Evolutionary conservation across 176 grass and related monocot genomes (phyloP).

Genomic region (Carex myosuroides): DNA sequence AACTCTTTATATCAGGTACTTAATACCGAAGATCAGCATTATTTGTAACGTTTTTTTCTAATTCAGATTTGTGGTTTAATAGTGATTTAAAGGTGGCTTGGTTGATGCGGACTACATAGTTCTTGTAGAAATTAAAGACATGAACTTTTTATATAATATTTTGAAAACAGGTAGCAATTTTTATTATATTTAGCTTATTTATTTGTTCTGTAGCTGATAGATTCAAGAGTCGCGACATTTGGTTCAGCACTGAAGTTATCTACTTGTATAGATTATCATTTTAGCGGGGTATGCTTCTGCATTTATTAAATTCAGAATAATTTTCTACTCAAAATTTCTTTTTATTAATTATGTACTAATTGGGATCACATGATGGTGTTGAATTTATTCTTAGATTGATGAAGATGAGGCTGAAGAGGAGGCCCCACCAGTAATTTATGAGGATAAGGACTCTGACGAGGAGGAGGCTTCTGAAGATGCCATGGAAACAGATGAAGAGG

Average conservation of each 20-base stretch:
- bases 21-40: neutral
- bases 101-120: neutral
- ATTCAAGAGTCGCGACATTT: conserved; percentile 78
- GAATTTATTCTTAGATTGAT: conserved; percentile 37
- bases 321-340: neutral
- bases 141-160: neutral
- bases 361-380: conserved; percentile 5
- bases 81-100: neutral
- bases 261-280: conserved; percentile 63
- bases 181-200: conserved; percentile 7
- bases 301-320: neutral
- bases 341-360: neutral
- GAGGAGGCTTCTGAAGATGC: conserved; percentile 60
- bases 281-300: conserved; percentile 41
- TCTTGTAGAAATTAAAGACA: neutral
- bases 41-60: neutral
- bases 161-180: neutral
- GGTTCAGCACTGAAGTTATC: conserved; percentile 64
- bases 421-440: conserved; percentile 43
- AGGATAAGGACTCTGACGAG: conserved; percentile 74
- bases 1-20: conserved; percentile 85
- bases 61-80: neutral
- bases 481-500: conserved; percentile 60
- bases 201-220: conserved; percentile 55
- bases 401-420: conserved; percentile 64